Evolutionary conservation across 1,139 yeast genomes (phyloP).

Genomic region (Diutina sp.): DNA sequence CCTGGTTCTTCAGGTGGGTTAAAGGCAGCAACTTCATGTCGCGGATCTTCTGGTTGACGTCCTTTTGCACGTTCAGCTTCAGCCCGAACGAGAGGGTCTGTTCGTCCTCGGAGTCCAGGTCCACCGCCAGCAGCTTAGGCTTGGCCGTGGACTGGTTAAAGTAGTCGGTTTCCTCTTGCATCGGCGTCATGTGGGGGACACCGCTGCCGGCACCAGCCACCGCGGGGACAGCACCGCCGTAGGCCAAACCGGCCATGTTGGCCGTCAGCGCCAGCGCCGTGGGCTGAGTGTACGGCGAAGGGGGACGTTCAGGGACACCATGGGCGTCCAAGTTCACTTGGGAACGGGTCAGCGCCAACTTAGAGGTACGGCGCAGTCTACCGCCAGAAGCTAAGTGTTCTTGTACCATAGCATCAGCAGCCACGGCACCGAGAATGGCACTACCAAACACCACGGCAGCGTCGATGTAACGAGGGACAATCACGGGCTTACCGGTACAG

Average conservation of each 20-base stretch:
- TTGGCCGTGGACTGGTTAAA: conserved; percentile 22
- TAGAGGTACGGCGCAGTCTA: conserved; percentile 26
- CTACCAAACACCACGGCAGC: conserved; percentile 96
- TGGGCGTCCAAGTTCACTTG: conserved; percentile 15
- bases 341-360: conserved; percentile 15
- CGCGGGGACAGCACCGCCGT: conserved; percentile 22
- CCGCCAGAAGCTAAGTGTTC: conserved; percentile 22
- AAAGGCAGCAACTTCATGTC: conserved; percentile 28
- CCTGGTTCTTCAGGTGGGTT: conserved; percentile 9
- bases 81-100: conserved; percentile 48
- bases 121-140: background rate
- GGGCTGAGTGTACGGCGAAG: conserved; percentile 69
- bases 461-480: conserved; percentile 88
- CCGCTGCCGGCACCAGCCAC: background rate
- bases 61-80: conserved; percentile 37
- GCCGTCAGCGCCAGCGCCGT: conserved; percentile 48
- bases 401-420: conserved; percentile 49
- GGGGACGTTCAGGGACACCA: conserved; percentile 14
- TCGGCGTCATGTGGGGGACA: conserved; percentile 29
- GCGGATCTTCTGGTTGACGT: conserved; percentile 26
- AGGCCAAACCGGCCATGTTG: conserved; percentile 42
- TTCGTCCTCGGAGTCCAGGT: conserved; percentile 9
- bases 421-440: conserved; percentile 89
- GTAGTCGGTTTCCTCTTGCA: conserved; percentile 33
- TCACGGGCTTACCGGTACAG: conserved; percentile 84